A percentile compares a stretch with the other conserved stretches of the same genome.
Evolutionary conservation across 2,329 filamentous ascomycete species (phyloP).

Genomic region (Colletotrichum acutatum): DNA sequence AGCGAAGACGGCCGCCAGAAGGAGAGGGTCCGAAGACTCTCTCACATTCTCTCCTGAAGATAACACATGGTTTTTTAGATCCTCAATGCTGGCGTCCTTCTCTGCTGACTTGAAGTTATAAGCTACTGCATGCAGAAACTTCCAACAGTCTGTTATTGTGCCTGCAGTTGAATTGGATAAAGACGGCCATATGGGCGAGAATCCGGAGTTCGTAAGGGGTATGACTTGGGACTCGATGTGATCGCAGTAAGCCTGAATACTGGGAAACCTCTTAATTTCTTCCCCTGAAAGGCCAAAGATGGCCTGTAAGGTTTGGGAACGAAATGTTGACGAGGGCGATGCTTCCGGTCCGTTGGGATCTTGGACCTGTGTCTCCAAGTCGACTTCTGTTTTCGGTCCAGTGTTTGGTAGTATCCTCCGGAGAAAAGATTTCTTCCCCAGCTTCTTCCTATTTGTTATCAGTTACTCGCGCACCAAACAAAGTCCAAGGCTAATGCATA

Average conservation of each 20-base stretch:
- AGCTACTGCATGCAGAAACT: background rate
- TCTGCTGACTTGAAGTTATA: background rate
- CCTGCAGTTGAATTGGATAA: background rate
- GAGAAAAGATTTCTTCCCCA: background rate
- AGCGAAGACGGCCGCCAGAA: background rate
- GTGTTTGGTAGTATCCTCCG: background rate
- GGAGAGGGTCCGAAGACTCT: background rate
- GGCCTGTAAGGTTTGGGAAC: background rate
- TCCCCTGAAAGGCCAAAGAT: background rate
- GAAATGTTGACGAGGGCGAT: background rate
- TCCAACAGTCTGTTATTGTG: background rate
- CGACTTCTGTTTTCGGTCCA: background rate
- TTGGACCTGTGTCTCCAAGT: background rate
- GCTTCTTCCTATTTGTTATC: background rate
- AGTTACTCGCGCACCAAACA: background rate
- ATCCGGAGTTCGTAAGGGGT: background rate
- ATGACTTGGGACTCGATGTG: background rate
- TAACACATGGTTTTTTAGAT: background rate
- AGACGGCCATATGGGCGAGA: background rate
- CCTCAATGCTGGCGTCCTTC: background rate
- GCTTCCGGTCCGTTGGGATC: background rate
- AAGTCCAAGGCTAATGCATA: background rate
- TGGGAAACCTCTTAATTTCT: background rate
- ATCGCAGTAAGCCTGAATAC: background rate
- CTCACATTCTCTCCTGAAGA: background rate